Base-by-base conservation (phyloP, 495 filamentous ascomycete species). In the Neurospora hispaniola region DNA sequence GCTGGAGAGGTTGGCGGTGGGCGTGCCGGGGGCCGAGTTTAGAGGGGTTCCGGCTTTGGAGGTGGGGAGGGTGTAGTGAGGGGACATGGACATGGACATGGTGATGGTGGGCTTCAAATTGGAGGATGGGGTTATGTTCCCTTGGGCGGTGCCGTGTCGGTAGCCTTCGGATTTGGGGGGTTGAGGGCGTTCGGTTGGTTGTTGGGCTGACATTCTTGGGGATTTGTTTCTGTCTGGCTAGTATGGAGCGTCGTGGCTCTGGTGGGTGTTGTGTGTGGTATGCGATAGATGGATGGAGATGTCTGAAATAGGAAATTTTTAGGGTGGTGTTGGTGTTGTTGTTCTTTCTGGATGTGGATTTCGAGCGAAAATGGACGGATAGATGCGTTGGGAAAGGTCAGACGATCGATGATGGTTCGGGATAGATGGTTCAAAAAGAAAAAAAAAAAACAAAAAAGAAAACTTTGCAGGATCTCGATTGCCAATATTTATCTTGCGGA, bases 91-190 rank as follows among this genome's bases (percentile, higher is more conserved):
- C n/a, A n/a, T n/a, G 27, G 27, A 31, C 27, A 31, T 31, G 27
- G 27, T 31, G 27, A 31, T 31, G 27, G 27, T 76, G 78, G 38
- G 73, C 41, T 66, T 23, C 23, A 23, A 23, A 23, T 23, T 73
- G 40, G 27, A 48, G 66, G 71, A 10, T 38, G 4, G 70, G 69
- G 54, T 18, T n/a, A n/a, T n/a, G n/a, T n/a, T n/a, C n/a, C n/a
- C n/a, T n/a, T n/a, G n/a, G 6, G 39, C 18, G 35, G 18, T 14
- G 27, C 54, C 54, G 18, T 66, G 54, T 8, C 54, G 54, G 73
- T 89, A 88, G 74, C 82, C 84, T 10, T 83, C 82, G 78, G 83
- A 70, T 71, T 85, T 86, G 68, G 87, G 82, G 4, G 89, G 87
- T 76, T 89, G 88, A 5, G 84, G 71, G 9, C 81, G 78, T 69